Evolutionary conservation across 2,329 filamentous ascomycete species (phyloP), one percentile per base, ranked within the genome.

Genomic region (Fusarium tjaetaba): DNA sequence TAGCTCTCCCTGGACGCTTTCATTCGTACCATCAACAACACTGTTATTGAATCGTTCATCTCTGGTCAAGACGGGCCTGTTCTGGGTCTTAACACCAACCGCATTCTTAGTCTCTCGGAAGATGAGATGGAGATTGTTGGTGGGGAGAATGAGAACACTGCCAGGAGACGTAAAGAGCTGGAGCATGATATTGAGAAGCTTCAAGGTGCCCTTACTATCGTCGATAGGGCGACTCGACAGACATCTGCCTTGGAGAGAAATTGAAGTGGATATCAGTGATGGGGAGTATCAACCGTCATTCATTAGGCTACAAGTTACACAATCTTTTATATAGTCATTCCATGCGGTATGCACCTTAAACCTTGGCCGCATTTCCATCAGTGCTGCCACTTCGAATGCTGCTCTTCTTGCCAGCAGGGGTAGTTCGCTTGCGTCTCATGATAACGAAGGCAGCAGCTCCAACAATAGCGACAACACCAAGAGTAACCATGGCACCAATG

Each of bases 401-500:
- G 9, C 58, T 53, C 61, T 75, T 75, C 26, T 70, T 52, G 0
- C 14, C 16, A 48, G 6, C 24, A 39, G 13, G 34, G 20, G 7
- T 16, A 41, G n/a, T 42, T 48, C 69, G 76, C 61, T 76, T 78
- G 14, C 62, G 75, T 68, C 70, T 74, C 62, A 75, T 60, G 38
- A 80, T 8, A 13, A 79, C 53, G 34, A 80, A 80, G 2, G 41
- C 62, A 52, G 39, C 59, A 16, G 51, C 72, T 45, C 73, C 72
- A 5, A 75, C 28, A 10, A 76, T 55, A 53, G 68, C 70, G 2
- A 79, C 74, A 11, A 80, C 77, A 16, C 72, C 80, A 22, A 82
- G 77, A 6, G 80, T 80, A 4, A 81, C 79, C 69, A 80, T 70
- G 7, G 81, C 80, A 22, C 80, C 80, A 28, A 81, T 79, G 4